Conservation (phyloP, 2,329 filamentous ascomycete genomes). For the Botrytis medusae region DNA sequence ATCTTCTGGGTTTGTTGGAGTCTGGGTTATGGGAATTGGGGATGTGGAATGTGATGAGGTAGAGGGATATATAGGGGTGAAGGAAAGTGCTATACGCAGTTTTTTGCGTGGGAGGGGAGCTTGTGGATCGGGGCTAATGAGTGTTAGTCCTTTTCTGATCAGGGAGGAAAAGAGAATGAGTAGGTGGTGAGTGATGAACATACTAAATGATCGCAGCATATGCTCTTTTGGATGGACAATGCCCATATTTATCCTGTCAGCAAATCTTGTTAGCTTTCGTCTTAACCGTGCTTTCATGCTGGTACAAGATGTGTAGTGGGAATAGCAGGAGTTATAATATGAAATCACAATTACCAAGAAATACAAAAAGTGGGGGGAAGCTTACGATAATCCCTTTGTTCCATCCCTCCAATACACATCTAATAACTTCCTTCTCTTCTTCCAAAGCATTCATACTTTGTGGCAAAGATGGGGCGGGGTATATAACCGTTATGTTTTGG, state of each 20-base stretch:
- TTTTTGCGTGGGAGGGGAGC: background rate
- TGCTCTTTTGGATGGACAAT: background rate
- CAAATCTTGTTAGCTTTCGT: background rate
- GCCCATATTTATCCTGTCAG: background rate
- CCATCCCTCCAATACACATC: background rate
- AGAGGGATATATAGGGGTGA: background rate
- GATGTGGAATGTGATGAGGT: background rate
- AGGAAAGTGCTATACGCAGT: background rate
- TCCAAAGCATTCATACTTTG: background rate
- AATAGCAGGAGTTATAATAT: rapidly evolving
- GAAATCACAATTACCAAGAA: background rate
- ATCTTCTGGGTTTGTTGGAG: background rate
- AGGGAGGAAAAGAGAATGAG: too few relatives aligned
- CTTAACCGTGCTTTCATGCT: background rate
- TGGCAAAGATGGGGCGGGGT: background rate
- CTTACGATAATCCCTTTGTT: background rate
- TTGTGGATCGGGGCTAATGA: background rate
- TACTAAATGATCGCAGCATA: constrained; percentile 1
- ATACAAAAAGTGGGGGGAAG: too few relatives aligned
- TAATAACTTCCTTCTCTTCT: background rate
- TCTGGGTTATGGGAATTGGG: background rate
- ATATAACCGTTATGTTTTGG: background rate
- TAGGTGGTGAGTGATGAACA: background rate
- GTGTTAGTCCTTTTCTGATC: background rate
- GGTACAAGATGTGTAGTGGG: background rate